Evolutionary conservation across 148 eudicot genomes (phyloP).

Genomic region (Chenopodium berlandieri): DNA sequence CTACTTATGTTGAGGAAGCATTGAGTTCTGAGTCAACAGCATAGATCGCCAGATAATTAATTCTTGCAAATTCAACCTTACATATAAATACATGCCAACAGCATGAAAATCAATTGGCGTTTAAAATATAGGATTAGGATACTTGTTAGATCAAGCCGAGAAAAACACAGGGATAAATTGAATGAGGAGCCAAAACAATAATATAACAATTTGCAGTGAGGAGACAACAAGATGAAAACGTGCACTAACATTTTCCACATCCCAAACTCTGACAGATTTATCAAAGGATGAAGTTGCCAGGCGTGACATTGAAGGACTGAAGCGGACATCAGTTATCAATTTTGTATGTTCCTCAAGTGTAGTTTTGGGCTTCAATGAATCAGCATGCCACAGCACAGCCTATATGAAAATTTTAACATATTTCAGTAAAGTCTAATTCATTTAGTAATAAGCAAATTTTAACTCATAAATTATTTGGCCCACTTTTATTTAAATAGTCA

Average conservation of each 20-base stretch:
- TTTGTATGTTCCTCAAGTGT: slow-evolving; percentile 80
- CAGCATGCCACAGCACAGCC: slow-evolving; percentile 84
- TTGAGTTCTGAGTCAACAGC: not conserved
- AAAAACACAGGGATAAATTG: not conserved
- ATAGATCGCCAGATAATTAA: not conserved
- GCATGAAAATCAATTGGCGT: not conserved
- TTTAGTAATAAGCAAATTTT: not conserved
- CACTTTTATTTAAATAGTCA: slow-evolving; percentile 3
- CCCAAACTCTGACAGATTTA: slow-evolving; percentile 92
- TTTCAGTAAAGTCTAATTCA: not conserved
- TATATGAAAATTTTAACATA: slow-evolving; percentile 33
- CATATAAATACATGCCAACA: not conserved
- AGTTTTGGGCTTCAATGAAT: slow-evolving; percentile 67
- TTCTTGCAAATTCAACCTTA: not conserved
- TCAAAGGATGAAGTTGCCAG: slow-evolving; percentile 94
- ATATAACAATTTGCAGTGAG: not conserved
- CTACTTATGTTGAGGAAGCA: not conserved
- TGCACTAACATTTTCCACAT: slow-evolving; percentile 73
- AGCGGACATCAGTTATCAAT: slow-evolving; percentile 85
- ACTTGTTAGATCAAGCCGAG: not conserved
- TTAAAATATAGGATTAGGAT: not conserved
- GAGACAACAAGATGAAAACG: not conserved
- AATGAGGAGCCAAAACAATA: not conserved
- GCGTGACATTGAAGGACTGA: slow-evolving; percentile 82
- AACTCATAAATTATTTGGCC: not conserved